phyloP scores from a whole-genome alignment of 768 basidiomycete species.

The Amanita polypyramis region DNA sequence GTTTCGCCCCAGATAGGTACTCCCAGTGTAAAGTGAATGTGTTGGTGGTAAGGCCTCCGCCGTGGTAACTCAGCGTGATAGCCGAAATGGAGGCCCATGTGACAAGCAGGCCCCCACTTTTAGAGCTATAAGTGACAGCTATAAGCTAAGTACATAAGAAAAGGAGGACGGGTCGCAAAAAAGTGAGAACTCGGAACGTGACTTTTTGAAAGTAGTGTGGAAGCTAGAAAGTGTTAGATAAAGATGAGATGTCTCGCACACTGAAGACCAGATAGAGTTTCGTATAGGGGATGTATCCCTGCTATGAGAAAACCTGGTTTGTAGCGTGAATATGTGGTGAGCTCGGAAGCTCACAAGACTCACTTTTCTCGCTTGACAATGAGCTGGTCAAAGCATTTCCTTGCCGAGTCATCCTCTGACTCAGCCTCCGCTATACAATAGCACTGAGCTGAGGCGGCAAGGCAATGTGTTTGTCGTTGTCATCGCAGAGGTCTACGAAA shows the following conservation, averaged over 20 bases:
- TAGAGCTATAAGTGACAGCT: not conserved
- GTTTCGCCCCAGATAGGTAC: too few species aligned
- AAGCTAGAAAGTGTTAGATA: not conserved
- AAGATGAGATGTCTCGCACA: not conserved
- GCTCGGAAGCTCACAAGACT: not conserved
- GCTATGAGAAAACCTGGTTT: slow-evolving; percentile 1
- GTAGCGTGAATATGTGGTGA: not conserved
- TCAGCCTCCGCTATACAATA: slow-evolving; percentile 2
- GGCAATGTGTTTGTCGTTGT: slow-evolving; percentile 3
- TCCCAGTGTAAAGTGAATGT: too few species aligned
- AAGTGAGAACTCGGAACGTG: not conserved
- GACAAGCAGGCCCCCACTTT: not conserved
- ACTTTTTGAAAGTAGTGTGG: not conserved
- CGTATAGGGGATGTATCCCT: not conserved
- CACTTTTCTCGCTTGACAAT: not conserved
- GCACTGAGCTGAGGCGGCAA: slow-evolving; percentile 3
- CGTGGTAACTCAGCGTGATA: slow-evolving; percentile 1
- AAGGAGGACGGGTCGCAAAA: not conserved
- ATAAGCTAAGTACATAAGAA: not conserved
- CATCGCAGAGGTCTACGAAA: slow-evolving; percentile 2
- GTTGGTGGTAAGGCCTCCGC: too few species aligned
- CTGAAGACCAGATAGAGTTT: not conserved
- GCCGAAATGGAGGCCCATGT: not conserved
- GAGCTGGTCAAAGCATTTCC: not conserved
- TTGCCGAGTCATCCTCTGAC: not conserved